A percentile compares a stretch with the other conserved stretches of the same genome.
Evolutionary conservation across 306 rosid species (phyloP).

Genomic region (Hippophae rhamnoides): DNA sequence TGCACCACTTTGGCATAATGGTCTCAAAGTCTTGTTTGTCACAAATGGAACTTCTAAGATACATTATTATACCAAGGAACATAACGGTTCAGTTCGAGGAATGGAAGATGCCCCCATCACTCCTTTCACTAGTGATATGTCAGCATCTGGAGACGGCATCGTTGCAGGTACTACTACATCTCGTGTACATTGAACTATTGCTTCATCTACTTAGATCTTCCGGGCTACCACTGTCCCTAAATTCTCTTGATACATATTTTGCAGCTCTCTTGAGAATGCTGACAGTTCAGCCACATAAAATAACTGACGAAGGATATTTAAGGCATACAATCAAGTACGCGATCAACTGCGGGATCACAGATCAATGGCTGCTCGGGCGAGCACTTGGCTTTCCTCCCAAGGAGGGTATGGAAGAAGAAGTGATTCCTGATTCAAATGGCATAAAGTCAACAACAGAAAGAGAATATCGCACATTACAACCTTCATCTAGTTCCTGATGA

Average conservation of each 20-base stretch:
- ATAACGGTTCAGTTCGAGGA: constrained; percentile 63
- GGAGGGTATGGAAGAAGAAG: constrained; percentile 48
- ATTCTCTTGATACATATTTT: constrained; percentile 16
- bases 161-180: constrained; percentile 58
- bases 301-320: constrained; percentile 67
- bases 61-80: constrained; percentile 75
- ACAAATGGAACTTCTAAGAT: constrained; percentile 96
- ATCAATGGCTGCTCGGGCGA: constrained; percentile 74
- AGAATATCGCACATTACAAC: constrained; percentile 53
- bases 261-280: constrained; percentile 81
- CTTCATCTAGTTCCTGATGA: constrained; percentile 35
- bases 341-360: constrained; percentile 71
- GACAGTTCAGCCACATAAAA: constrained; percentile 59
- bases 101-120: constrained; percentile 85
- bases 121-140: constrained; percentile 75
- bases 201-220: constrained; percentile 4
- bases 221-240: constrained; percentile 13
- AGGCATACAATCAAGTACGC: constrained; percentile 69
- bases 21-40: constrained; percentile 82
- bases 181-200: not conserved
- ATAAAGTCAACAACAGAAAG: constrained; percentile 55
- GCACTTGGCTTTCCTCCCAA: constrained; percentile 61
- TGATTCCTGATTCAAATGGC: constrained; percentile 55
- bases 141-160: constrained; percentile 92
- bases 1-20: constrained; percentile 69